phyloP scores from a whole-genome alignment of 2,329 filamentous ascomycete genomes.

The Arachnopeziza araneosa region DNA sequence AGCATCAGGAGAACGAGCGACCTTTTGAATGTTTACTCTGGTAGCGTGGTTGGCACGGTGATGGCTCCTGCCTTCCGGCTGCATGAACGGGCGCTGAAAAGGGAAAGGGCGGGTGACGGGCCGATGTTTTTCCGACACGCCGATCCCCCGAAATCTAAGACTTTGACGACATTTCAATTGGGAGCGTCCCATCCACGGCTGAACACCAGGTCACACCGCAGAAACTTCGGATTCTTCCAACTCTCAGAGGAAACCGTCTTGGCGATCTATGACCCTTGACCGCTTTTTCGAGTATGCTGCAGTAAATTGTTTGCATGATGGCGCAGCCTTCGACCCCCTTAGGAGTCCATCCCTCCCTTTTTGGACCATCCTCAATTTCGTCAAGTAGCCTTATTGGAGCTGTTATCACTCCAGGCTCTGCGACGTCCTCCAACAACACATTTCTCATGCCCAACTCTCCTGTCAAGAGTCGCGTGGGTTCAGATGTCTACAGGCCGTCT shows the following conservation, averaged over 20 bases:
- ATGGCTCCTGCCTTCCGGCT: not conserved
- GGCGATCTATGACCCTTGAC: not conserved
- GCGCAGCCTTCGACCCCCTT: constrained; percentile 41
- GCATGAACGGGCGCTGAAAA: not conserved
- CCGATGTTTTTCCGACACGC: not conserved
- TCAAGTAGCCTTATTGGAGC: constrained; percentile 14
- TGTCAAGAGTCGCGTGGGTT: constrained; percentile 56
- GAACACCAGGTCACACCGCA: no score
- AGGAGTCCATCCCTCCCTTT: constrained; percentile 37
- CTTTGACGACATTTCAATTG: not conserved
- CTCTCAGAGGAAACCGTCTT: not conserved
- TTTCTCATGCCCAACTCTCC: constrained; percentile 91
- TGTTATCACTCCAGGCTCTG: constrained; percentile 39
- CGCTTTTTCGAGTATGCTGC: constrained; percentile 1
- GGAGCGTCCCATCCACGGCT: not conserved
- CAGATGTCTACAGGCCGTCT: constrained; percentile 77
- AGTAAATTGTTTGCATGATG: constrained; percentile 30
- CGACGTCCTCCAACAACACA: constrained; percentile 63
- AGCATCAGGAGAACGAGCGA: not conserved
- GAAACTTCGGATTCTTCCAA: no score
- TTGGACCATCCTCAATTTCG: constrained; percentile 31
- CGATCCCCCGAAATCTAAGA: not conserved
- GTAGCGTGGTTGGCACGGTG: constrained; percentile 15
- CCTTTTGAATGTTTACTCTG: constrained; percentile 4
- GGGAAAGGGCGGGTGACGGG: not conserved